phyloP scores from a whole-genome alignment of 1,284 basidiomycete species.

The Puccinia novopanici region DNA sequence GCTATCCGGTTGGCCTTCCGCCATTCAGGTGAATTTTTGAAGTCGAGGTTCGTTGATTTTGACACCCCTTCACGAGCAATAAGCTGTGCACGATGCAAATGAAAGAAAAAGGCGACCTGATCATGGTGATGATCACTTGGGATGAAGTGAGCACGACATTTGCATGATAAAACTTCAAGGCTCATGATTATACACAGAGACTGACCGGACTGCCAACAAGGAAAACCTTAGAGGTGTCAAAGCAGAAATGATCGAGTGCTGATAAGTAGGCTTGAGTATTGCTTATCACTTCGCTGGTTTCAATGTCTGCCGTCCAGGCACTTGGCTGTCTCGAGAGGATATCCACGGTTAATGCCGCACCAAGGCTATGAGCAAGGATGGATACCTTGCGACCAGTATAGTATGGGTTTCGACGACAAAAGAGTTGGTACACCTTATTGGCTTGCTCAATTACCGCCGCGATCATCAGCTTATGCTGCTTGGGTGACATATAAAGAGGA shows the following conservation, averaged over 20 bases:
- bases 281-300: conserved; percentile 34
- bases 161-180: too few relatives aligned
- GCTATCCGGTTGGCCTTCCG: conserved; percentile 54
- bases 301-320: conserved; percentile 24
- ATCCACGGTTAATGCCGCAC: conserved; percentile 55
- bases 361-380: conserved; percentile 57
- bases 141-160: conserved; percentile 15
- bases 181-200: background rate
- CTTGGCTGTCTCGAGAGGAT: conserved; percentile 58
- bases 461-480: conserved; percentile 57
- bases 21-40: conserved; percentile 52
- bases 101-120: conserved; percentile 54
- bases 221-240: conserved; percentile 57
- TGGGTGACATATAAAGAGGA: conserved; percentile 56
- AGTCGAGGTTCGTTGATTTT: background rate
- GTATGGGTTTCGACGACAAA: conserved; percentile 57
- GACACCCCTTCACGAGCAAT: conserved; percentile 56
- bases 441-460: conserved; percentile 57
- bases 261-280: conserved; percentile 24
- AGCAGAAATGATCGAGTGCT: conserved; percentile 53
- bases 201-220: conserved; percentile 58
- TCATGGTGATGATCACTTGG: background rate
- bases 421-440: conserved; percentile 59
- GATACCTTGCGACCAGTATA: conserved; percentile 57
- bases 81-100: conserved; percentile 58